Conservation (phyloP, 371 early-diverging fungal species). For the Quaeritorhiza haematococci region DNA sequence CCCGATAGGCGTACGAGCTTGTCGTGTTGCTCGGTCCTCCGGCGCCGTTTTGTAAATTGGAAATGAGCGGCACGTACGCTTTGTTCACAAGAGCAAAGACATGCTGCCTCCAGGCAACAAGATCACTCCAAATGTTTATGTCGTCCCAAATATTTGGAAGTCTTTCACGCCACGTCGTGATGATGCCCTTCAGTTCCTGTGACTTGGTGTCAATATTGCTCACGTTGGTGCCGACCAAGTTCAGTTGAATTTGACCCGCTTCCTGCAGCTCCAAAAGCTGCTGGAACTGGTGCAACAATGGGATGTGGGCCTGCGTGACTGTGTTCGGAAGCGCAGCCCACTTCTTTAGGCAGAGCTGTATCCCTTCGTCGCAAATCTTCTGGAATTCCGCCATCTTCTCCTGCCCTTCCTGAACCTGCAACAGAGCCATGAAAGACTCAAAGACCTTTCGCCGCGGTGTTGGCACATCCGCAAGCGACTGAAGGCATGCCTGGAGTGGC, state of each 20-base stretch:
- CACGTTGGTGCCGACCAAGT: constrained; percentile 68
- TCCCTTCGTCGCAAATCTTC: constrained; percentile 80
- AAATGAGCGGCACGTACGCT: constrained; percentile 84
- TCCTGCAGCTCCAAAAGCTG: constrained; percentile 92
- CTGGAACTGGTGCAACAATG: constrained; percentile 87
- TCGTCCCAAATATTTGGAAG: constrained; percentile 96
- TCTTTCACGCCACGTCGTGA: constrained; percentile 96
- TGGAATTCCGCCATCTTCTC: constrained; percentile 65
- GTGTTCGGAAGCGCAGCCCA: constrained; percentile 84
- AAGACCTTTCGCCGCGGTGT: constrained; percentile 73
- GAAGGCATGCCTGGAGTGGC: constrained; percentile 56
- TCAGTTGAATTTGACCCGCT: constrained; percentile 81
- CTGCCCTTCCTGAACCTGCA: constrained; percentile 66
- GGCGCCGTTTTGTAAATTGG: constrained; percentile 47
- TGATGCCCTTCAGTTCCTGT: constrained; percentile 80
- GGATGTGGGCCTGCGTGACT: constrained; percentile 80
- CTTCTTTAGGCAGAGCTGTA: constrained; percentile 73
- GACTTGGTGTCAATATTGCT: constrained; percentile 77
- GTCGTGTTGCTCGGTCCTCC: constrained; percentile 36
- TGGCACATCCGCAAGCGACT: constrained; percentile 50
- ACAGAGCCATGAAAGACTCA: constrained; percentile 71
- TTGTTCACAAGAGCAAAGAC: constrained; percentile 94
- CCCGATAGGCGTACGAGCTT: constrained; percentile 90
- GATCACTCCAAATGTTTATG: constrained; percentile 95
- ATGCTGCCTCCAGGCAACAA: constrained; percentile 97